Evolutionary conservation across 192 early-diverging fungal genomes (phyloP).

Genomic region (Funneliformis geosporum): DNA sequence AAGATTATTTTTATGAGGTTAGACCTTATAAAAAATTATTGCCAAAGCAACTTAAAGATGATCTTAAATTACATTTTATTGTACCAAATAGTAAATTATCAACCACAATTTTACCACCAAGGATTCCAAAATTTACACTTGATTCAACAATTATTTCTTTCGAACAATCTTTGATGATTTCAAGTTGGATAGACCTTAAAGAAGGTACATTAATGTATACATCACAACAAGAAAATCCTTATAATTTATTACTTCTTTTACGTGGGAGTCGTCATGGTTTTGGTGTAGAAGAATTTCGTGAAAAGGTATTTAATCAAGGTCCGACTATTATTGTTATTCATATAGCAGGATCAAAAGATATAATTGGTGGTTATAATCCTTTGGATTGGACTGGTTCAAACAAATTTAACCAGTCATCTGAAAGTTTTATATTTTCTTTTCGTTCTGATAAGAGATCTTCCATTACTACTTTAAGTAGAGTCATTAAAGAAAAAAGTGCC

Average conservation of each 20-base stretch:
- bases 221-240: slow-evolving; percentile 2
- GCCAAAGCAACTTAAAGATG: slow-evolving; percentile 1
- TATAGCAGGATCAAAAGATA: not conserved
- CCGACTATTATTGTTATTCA: not conserved
- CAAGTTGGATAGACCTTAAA: slow-evolving; percentile 29
- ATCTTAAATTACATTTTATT: not conserved
- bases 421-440: slow-evolving; percentile 28
- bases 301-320: slow-evolving; percentile 1
- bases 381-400: slow-evolving; percentile 12
- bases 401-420: not conserved
- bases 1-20: slow-evolving; percentile 19
- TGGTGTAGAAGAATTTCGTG: slow-evolving; percentile 13
- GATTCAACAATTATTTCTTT: not conserved
- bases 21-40: slow-evolving; percentile 18
- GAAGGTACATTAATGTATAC: not conserved
- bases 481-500: not conserved
- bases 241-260: slow-evolving; percentile 2
- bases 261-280: slow-evolving; percentile 19
- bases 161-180: slow-evolving; percentile 6
- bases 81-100: not conserved
- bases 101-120: not conserved
- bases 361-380: slow-evolving; percentile 28
- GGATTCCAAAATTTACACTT: slow-evolving; percentile 3
- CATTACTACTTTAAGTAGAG: slow-evolving; percentile 18
- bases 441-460: not conserved